A percentile compares a stretch with the other conserved stretches of the same genome.
phyloP scores from a whole-genome alignment of 352 stramenopile genomes.

The Phytophthora syringae region DNA sequence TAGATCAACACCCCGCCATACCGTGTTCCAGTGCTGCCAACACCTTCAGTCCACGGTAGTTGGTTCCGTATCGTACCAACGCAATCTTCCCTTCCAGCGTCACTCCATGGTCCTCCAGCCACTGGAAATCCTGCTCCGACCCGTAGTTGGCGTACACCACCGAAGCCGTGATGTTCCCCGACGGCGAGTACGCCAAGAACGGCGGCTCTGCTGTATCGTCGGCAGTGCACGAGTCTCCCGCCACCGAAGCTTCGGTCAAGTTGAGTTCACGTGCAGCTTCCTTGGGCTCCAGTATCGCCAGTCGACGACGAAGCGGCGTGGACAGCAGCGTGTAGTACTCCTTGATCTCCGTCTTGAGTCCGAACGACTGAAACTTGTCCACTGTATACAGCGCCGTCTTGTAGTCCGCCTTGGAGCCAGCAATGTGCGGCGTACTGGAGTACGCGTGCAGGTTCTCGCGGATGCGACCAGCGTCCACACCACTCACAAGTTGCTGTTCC shows the following conservation, averaged over 20 bases:
- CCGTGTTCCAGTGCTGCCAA: constrained; percentile 75
- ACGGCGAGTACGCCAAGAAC: constrained; percentile 85
- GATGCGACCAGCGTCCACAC: constrained; percentile 37
- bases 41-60: constrained; percentile 77
- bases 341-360: constrained; percentile 68
- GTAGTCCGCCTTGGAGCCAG: constrained; percentile 57
- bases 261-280: constrained; percentile 44
- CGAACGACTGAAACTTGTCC: constrained; percentile 55
- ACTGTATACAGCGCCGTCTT: constrained; percentile 58
- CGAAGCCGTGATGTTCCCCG: constrained; percentile 60
- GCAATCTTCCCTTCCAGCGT: constrained; percentile 82
- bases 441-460: constrained; percentile 55
- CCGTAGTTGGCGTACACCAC: constrained; percentile 91
- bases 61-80: constrained; percentile 79
- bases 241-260: constrained; percentile 60
- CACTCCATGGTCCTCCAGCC: constrained; percentile 56
- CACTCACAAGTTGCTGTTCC: constrained; percentile 42
- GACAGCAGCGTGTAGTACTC: constrained; percentile 77
- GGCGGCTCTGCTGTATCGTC: constrained; percentile 60
- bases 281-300: constrained; percentile 50
- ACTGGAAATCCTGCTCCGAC: constrained; percentile 78
- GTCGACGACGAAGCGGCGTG: constrained; percentile 46
- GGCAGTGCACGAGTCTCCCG: constrained; percentile 66
- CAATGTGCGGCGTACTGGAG: constrained; percentile 51
- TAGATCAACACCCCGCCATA: constrained; percentile 87